Percentiles rank a stretch among this genome's conserved stretches.
Conservation (phyloP, 148 eudicot species). For the Euryodendron excelsum region DNA sequence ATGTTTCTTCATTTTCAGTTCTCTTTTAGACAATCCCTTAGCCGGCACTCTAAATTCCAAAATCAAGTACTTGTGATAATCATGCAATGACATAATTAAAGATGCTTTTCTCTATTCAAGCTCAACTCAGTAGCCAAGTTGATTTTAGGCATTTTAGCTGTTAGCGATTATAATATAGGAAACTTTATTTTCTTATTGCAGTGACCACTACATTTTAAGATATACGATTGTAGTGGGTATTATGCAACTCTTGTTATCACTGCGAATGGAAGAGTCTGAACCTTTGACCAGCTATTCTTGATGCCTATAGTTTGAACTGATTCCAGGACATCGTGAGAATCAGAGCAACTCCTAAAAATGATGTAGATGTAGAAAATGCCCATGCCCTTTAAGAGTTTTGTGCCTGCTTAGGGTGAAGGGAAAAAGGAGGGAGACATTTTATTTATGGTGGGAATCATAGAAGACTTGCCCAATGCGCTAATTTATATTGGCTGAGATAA, state of each 20-base stretch:
- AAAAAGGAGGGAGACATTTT: background rate
- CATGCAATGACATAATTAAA: background rate
- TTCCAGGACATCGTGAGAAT: background rate
- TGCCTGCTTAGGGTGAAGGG: background rate
- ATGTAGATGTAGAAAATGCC: background rate
- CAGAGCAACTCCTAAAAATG: background rate
- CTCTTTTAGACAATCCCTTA: background rate
- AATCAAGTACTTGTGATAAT: slow-evolving; percentile 5
- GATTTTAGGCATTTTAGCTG: too few species aligned
- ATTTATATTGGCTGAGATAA: background rate
- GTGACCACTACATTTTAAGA: too few species aligned
- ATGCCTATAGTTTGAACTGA: background rate
- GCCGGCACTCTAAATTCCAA: background rate
- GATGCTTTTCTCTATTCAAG: background rate
- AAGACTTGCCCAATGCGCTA: background rate
- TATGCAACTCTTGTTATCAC: background rate
- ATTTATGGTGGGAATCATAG: background rate
- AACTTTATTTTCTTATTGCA: background rate
- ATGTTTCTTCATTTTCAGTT: too few species aligned
- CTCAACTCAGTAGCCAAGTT: background rate
- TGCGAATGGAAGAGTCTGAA: background rate
- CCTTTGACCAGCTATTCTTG: background rate
- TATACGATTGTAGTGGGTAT: too few species aligned
- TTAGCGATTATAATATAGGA: background rate
- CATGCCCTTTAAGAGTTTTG: too few species aligned